A percentile compares a stretch with the other conserved stretches of the same genome.
These are phyloP conservation scores for rapeseed (Brassica napus) DNA, from an alignment of 345 rosid genomes.

Conservation along the genomic window DNA sequence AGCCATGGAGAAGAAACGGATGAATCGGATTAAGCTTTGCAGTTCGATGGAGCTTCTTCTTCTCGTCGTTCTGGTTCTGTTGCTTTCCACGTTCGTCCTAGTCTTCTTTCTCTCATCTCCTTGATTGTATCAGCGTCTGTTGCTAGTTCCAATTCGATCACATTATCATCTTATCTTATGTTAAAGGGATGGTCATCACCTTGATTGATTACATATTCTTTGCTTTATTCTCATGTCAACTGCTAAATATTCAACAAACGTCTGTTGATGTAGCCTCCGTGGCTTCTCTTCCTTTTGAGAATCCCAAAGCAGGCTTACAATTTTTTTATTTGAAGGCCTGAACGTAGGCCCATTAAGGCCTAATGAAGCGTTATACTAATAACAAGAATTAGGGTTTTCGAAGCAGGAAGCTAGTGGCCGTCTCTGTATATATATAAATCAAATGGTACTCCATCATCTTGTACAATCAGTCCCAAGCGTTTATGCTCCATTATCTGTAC, in stretches of 20 bases:
- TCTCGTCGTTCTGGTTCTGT: conserved; percentile 28
- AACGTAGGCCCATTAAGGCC: neutral
- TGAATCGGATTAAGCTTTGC: conserved; percentile 26
- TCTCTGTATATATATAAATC: conserved; percentile 7
- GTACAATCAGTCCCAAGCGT: neutral
- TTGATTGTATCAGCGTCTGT: conserved; percentile 8
- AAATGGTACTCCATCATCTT: neutral
- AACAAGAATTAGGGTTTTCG: conserved; percentile 27
- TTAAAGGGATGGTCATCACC: neutral
- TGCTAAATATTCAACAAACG: neutral
- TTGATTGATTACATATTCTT: no score
- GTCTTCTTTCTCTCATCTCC: conserved; percentile 17
- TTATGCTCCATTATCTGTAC: neutral
- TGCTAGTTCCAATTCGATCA: no score
- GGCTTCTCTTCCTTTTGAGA: no score
- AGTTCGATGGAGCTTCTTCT: conserved; percentile 33
- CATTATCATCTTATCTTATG: no score
- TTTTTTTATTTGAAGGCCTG: neutral
- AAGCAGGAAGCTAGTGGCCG: conserved; percentile 1
- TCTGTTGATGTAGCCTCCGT: neutral
- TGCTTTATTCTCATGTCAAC: neutral
- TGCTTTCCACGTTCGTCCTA: conserved; percentile 33
- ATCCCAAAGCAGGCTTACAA: neutral
- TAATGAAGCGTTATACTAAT: neutral
- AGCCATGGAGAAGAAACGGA: conserved; percentile 20